Percentiles rank a stretch among this genome's conserved stretches.
phyloP scores from a whole-genome alignment of 2,329 filamentous ascomycete genomes.

The Magnaporthiopsis incrustans region DNA sequence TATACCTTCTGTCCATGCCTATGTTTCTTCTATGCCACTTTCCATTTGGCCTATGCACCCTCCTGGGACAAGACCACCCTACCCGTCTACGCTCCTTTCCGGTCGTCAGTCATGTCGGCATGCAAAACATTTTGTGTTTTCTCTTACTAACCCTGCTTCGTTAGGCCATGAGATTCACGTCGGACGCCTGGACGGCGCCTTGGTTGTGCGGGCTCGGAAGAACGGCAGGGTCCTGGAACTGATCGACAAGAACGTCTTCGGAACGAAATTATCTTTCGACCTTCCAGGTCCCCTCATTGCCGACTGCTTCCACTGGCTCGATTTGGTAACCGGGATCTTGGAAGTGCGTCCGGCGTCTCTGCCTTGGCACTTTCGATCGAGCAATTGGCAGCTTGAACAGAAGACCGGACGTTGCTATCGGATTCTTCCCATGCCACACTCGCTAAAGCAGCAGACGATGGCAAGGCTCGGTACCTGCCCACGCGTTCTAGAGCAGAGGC shows the following conservation, averaged over 20 bases:
- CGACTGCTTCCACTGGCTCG: slow-evolving; percentile 52
- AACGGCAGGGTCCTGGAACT: slow-evolving; percentile 6
- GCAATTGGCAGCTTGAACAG: slow-evolving; percentile 28
- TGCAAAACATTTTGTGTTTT: background rate
- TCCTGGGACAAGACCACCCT: background rate
- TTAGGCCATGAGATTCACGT: slow-evolving; percentile 41
- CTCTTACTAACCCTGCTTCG: no score
- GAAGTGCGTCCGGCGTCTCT: slow-evolving; percentile 34
- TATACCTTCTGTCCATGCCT: background rate
- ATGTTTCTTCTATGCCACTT: no score
- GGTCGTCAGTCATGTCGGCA: background rate
- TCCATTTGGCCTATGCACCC: no score
- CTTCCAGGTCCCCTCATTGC: slow-evolving; percentile 42
- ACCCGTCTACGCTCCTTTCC: no score
- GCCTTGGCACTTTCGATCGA: slow-evolving; percentile 19
- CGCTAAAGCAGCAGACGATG: no score
- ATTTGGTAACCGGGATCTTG: slow-evolving; percentile 31
- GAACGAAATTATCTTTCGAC: slow-evolving; percentile 29
- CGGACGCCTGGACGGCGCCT: slow-evolving; percentile 31
- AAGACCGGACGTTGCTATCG: slow-evolving; percentile 10
- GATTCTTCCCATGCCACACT: background rate
- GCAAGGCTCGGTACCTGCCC: background rate
- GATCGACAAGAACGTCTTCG: slow-evolving; percentile 12
- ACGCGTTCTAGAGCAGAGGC: slow-evolving; percentile 1
- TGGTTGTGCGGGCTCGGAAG: slow-evolving; percentile 35